A percentile compares a stretch with the other conserved stretches of the same genome.
These are phyloP conservation scores for Margaritispora aquatica DNA, from an alignment of 495 filamentous ascomycete species.

Conservation along the genomic window DNA sequence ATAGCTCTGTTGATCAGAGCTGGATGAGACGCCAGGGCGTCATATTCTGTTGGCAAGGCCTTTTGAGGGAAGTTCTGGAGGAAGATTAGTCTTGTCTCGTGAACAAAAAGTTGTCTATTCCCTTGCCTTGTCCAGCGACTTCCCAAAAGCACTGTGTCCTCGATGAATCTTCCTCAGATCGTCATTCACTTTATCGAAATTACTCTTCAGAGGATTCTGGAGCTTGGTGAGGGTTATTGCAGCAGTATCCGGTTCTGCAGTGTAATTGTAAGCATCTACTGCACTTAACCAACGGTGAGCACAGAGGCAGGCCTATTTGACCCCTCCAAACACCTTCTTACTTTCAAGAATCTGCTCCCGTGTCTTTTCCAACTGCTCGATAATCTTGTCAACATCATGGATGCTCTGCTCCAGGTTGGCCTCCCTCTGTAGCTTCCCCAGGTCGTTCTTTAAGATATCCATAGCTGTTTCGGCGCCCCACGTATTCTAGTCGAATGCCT, in stretches of 20 bases:
- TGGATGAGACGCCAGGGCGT: constrained; percentile 70
- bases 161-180: constrained; percentile 74
- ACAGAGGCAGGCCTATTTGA: neutral
- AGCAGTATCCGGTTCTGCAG: constrained; percentile 60
- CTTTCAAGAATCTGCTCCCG: constrained; percentile 62
- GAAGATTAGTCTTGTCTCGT: neutral
- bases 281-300: neutral
- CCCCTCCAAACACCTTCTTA: constrained; percentile 26
- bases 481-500: neutral
- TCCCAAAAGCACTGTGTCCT: constrained; percentile 72
- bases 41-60: constrained; percentile 72
- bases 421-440: constrained; percentile 60
- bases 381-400: constrained; percentile 70
- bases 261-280: constrained; percentile 8
- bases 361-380: constrained; percentile 67
- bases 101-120: constrained; percentile 6
- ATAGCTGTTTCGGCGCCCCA: constrained; percentile 35
- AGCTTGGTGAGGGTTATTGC: constrained; percentile 71
- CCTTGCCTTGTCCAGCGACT: constrained; percentile 71
- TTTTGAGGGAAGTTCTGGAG: constrained; percentile 69
- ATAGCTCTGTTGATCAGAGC: constrained; percentile 85
- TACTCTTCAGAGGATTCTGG: constrained; percentile 72
- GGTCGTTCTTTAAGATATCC: constrained; percentile 68
- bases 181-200: constrained; percentile 71
- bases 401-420: constrained; percentile 67